These are phyloP conservation scores for Gossypium sturtianum DNA, from an alignment of 345 rosid species.

Conservation along the genomic window DNA sequence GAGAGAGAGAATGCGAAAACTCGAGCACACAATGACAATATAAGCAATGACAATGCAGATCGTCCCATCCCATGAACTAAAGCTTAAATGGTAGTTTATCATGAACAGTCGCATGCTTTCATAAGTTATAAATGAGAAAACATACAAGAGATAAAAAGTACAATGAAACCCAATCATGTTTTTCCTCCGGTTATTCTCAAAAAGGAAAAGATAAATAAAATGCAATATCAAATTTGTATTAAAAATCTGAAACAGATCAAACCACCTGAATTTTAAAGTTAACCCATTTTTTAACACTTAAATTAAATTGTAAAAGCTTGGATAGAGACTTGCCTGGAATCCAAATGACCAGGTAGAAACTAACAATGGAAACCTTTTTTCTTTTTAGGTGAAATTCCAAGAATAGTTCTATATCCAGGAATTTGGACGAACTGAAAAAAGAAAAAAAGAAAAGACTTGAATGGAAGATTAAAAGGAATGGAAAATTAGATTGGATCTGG, in stretches of 20 bases:
- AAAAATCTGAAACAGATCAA: background rate
- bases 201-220: background rate
- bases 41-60: background rate
- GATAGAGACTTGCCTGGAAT: background rate
- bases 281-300: background rate
- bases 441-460: no score
- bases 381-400: background rate
- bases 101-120: background rate
- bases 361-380: background rate
- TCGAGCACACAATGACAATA: background rate
- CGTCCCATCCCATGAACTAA: conserved; percentile 1
- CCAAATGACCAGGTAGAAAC: background rate
- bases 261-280: background rate
- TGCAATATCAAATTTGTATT: background rate
- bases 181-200: no score
- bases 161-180: background rate
- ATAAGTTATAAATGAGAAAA: background rate
- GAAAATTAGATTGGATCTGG: background rate
- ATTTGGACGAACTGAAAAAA: background rate
- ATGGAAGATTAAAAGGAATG: background rate
- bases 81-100: background rate
- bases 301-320: background rate
- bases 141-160: background rate
- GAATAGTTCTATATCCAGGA: background rate
- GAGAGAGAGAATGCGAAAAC: background rate